phyloP scores from a whole-genome alignment of 257 asterid species.

The Solanum medicagineum region DNA sequence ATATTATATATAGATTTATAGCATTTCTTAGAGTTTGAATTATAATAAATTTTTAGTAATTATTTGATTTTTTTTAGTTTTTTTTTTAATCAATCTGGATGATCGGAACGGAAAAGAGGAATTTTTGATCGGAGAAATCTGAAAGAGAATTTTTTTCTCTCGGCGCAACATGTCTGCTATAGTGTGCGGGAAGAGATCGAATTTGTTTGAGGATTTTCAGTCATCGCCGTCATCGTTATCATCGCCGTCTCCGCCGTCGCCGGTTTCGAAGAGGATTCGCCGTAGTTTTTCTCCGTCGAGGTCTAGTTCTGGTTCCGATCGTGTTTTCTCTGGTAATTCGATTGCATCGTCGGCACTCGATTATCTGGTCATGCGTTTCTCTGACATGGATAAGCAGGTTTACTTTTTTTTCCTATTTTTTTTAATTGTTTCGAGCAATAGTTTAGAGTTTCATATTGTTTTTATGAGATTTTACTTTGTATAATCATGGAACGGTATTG shows the following conservation, averaged over 20 bases:
- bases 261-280: conserved; percentile 66
- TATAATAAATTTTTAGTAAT: not conserved
- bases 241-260: conserved; percentile 40
- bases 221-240: not conserved
- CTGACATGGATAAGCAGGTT: conserved; percentile 93
- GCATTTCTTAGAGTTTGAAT: not conserved
- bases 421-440: not conserved
- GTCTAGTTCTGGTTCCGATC: not conserved
- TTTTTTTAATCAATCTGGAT: not conserved
- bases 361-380: conserved; percentile 56
- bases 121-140: not conserved
- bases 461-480: not conserved
- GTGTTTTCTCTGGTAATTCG: conserved; percentile 7
- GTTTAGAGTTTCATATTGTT: not conserved
- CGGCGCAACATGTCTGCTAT: conserved; percentile 74
- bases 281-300: conserved; percentile 62
- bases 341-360: conserved; percentile 26
- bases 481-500: not conserved
- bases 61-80: not conserved
- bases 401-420: not conserved
- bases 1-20: not conserved
- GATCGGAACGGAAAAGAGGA: not conserved
- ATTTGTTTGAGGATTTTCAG: conserved; percentile 71
- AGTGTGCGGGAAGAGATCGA: conserved; percentile 97
- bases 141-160: not conserved